phyloP scores from a whole-genome alignment of 495 filamentous ascomycete genomes.

The Copromyces sp. region DNA sequence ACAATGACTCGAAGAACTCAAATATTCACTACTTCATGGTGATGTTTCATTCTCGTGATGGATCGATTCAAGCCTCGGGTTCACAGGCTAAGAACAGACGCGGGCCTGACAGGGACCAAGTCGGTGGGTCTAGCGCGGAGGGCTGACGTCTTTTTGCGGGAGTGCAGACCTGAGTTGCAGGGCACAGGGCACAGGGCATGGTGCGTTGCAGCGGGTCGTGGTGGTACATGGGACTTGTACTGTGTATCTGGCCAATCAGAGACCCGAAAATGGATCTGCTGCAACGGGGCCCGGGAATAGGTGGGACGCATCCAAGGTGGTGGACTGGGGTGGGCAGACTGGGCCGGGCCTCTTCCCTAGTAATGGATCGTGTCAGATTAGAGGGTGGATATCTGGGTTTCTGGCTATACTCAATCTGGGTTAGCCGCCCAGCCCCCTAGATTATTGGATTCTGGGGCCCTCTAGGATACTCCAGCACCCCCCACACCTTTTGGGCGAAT shows the following conservation, averaged over 20 bases:
- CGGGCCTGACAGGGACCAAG: not conserved
- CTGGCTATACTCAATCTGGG: too few species aligned
- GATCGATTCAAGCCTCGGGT: not conserved
- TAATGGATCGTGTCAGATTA: too few species aligned
- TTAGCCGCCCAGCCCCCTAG: too few species aligned
- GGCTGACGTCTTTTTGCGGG: slow-evolving; percentile 16
- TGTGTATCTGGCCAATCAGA: not conserved
- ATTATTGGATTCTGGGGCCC: too few species aligned
- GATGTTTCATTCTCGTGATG: not conserved
- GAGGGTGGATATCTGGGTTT: too few species aligned
- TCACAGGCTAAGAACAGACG: not conserved
- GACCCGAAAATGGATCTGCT: slow-evolving; percentile 5
- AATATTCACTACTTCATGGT: not conserved
- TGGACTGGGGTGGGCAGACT: slow-evolving; percentile 8
- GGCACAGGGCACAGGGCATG: not conserved
- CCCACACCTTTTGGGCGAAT: too few species aligned
- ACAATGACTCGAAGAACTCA: not conserved
- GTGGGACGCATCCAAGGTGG: not conserved
- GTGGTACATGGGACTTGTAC: slow-evolving; percentile 6
- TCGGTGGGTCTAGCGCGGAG: slow-evolving; percentile 16
- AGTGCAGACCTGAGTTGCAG: not conserved
- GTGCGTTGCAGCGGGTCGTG: slow-evolving; percentile 5
- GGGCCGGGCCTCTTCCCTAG: not conserved
- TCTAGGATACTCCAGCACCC: too few species aligned
- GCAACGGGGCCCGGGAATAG: slow-evolving; percentile 15